Evolutionary conservation across 2,329 filamentous ascomycete species (phyloP).

Genomic region (Microcyclospora tardicrescens): DNA sequence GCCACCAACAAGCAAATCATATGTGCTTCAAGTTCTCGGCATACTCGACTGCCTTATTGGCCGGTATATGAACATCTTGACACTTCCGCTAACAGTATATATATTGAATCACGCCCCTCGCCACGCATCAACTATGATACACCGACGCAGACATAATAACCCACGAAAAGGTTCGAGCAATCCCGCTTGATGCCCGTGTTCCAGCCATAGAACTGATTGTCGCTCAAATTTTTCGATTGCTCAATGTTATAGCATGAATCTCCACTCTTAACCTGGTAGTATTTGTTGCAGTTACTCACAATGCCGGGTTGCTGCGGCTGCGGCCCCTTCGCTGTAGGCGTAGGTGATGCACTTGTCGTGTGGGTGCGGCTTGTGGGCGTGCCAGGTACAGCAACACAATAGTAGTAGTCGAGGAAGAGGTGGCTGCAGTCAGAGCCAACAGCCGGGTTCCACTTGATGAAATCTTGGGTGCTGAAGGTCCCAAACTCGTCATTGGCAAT

Average conservation of each 20-base stretch:
- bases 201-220: background rate
- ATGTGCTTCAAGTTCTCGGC: too few species aligned
- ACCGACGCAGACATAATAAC: background rate
- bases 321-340: background rate
- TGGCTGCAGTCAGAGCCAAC: background rate
- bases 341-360: background rate
- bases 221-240: background rate
- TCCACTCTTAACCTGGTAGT: background rate
- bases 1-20: too few species aligned
- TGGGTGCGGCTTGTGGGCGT: background rate
- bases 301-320: background rate
- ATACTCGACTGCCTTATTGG: too few species aligned
- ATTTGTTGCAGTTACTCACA: background rate
- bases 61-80: too few species aligned
- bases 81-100: too few species aligned
- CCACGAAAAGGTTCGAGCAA: background rate
- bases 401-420: background rate
- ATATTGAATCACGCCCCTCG: too few species aligned
- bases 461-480: background rate
- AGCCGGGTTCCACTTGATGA: background rate
- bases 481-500: too few species aligned
- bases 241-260: background rate
- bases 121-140: too few species aligned
- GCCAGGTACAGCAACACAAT: slow-evolving; percentile 1
- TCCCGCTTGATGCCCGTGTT: background rate